Percentiles rank a stretch among this genome's conserved stretches.
Conservation (phyloP, 495 filamentous ascomycete genomes). For the Neurospora sublineolata region DNA sequence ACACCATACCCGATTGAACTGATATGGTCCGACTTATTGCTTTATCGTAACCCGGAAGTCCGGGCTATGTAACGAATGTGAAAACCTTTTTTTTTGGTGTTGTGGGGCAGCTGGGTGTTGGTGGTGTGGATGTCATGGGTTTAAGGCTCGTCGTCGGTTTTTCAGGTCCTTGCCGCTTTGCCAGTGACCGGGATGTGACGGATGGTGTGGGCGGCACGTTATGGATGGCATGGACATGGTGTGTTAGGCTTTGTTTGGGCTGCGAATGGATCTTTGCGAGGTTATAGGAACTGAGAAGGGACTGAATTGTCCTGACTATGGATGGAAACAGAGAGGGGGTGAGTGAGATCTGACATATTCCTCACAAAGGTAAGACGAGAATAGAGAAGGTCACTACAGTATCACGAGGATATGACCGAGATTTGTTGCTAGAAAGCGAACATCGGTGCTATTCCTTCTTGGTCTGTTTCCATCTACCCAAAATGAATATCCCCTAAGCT, state of each 20-base stretch:
- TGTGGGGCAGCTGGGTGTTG: neutral
- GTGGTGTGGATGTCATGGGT: neutral
- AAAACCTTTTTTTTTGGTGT: neutral
- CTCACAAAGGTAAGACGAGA: neutral
- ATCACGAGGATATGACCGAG: neutral
- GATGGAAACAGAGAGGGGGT: neutral
- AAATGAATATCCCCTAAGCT: neutral
- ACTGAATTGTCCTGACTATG: neutral
- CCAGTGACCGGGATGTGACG: neutral
- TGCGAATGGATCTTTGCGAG: neutral
- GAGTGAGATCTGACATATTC: neutral
- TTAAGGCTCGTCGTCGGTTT: neutral
- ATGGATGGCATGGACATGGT: neutral
- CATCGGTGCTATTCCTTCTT: neutral
- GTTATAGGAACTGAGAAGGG: neutral
- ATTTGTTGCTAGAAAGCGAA: neutral
- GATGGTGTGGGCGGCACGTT: neutral
- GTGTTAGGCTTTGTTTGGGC: neutral
- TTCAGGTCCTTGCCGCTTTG: neutral
- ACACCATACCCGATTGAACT: neutral
- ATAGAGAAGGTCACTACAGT: neutral
- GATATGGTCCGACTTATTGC: neutral
- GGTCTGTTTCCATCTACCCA: neutral
- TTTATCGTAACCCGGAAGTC: fast-evolving
- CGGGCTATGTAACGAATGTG: neutral